Evolutionary conservation across 2,329 filamentous ascomycete species (phyloP).

Genomic region (Neonectria sp.): DNA sequence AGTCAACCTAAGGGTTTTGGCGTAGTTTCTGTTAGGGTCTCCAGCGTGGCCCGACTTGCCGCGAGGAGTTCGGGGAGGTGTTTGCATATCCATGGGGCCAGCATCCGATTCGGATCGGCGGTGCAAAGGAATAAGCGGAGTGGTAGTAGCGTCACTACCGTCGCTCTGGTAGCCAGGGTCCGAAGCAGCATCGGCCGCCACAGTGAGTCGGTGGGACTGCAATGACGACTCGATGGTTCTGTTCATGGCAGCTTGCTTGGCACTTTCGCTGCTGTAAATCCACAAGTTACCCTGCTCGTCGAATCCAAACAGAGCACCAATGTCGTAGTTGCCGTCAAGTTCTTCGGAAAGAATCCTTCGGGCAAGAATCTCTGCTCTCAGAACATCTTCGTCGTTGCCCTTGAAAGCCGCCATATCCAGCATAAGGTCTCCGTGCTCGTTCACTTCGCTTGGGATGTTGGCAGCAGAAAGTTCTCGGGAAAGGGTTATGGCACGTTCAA

Average conservation of each 20-base stretch:
- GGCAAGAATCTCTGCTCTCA: slow-evolving; percentile 93
- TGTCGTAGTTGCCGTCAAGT: slow-evolving; percentile 94
- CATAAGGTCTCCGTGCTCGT: slow-evolving; percentile 94
- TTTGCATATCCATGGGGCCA: slow-evolving; percentile 68
- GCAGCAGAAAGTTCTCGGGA: slow-evolving; percentile 90
- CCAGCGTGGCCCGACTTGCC: slow-evolving; percentile 71
- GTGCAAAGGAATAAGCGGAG: slow-evolving; percentile 64
- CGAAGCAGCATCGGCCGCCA: slow-evolving; percentile 84
- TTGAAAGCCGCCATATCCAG: slow-evolving; percentile 98
- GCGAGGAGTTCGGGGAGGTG: slow-evolving; percentile 79
- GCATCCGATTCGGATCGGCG: slow-evolving; percentile 78
- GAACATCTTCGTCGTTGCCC: slow-evolving; percentile 90
- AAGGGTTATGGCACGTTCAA: slow-evolving; percentile 85
- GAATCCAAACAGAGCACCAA: slow-evolving; percentile 93
- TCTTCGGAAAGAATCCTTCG: slow-evolving; percentile 94
- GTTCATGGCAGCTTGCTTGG: slow-evolving; percentile 89
- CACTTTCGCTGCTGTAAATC: slow-evolving; percentile 99
- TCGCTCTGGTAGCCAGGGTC: slow-evolving; percentile 98
- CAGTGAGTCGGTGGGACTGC: slow-evolving; percentile 62
- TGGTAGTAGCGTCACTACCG: slow-evolving; percentile 74
- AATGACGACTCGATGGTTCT: slow-evolving; percentile 68
- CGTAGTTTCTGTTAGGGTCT: slow-evolving; percentile 89
- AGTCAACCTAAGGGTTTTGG: slow-evolving; percentile 94
- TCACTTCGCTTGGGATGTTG: slow-evolving; percentile 95
- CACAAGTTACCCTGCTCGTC: slow-evolving; percentile 98